These are phyloP conservation scores for Ogataea henricii DNA, from an alignment of 805 yeast species.

Conservation along the genomic window DNA sequence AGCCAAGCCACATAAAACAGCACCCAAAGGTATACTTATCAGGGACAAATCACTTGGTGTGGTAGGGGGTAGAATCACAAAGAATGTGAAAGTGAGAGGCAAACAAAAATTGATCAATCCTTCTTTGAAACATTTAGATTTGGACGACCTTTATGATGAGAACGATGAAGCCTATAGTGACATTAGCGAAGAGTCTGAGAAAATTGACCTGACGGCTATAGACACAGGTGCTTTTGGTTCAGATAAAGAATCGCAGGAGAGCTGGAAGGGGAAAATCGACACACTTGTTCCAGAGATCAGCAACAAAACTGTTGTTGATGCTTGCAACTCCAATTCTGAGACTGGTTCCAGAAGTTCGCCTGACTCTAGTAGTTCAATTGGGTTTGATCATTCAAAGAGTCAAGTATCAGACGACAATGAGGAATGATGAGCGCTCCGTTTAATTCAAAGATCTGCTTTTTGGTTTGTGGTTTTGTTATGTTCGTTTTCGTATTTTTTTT, in stretches of 20 bases:
- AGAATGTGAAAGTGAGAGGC: conserved; percentile 23
- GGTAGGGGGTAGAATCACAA: conserved; percentile 18
- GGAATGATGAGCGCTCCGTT: conserved; percentile 2
- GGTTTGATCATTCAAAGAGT: conserved; percentile 8
- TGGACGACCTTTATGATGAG: conserved; percentile 25
- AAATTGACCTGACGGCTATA: conserved; percentile 49
- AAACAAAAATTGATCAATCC: conserved; percentile 28
- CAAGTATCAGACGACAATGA: conserved; percentile 18
- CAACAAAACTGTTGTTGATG: conserved; percentile 8
- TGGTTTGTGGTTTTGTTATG: too few species aligned
- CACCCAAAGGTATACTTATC: conserved; percentile 19
- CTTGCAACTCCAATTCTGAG: conserved; percentile 12
- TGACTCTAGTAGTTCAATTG: conserved; percentile 9
- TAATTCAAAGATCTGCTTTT: too few species aligned
- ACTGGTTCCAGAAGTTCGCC: conserved; percentile 19
- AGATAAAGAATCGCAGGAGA: conserved; percentile 2
- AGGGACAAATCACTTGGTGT: conserved; percentile 15
- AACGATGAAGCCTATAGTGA: conserved; percentile 23
- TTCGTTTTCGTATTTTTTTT: not conserved
- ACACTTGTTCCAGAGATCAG: conserved; percentile 6
- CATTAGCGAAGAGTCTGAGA: conserved; percentile 23
- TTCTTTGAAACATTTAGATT: conserved; percentile 27
- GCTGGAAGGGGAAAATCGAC: conserved; percentile 9
- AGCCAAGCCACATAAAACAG: conserved; percentile 6
- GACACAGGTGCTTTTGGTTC: conserved; percentile 41